phyloP scores from a whole-genome alignment of 2,329 filamentous ascomycete species.

The Cercospora sp. region DNA sequence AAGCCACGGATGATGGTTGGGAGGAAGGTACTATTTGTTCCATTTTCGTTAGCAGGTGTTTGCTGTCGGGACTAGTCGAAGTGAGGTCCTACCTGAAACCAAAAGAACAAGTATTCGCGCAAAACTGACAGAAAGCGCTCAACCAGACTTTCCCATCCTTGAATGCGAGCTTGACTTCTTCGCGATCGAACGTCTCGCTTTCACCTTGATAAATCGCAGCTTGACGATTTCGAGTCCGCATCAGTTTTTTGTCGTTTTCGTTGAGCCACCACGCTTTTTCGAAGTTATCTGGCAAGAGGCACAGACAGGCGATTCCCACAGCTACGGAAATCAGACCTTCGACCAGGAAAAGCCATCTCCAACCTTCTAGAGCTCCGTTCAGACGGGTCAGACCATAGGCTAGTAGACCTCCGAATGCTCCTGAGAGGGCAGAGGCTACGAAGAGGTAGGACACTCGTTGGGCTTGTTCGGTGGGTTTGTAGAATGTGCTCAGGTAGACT shows the following conservation, averaged over 20 bases:
- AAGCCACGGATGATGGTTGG: conserved; percentile 32
- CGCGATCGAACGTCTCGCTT: conserved; percentile 53
- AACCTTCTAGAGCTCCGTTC: conserved; percentile 64
- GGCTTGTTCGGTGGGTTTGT: conserved; percentile 48
- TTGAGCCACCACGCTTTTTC: conserved; percentile 49
- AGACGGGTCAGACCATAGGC: conserved; percentile 64
- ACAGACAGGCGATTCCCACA: conserved; percentile 21
- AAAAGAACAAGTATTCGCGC: conserved; percentile 51
- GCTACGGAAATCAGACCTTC: conserved; percentile 36
- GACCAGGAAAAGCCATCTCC: conserved; percentile 40
- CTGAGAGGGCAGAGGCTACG: conserved; percentile 44
- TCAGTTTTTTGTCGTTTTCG: conserved; percentile 51
- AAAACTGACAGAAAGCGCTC: conserved; percentile 53
- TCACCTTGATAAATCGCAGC: conserved; percentile 54
- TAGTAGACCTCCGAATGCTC: conserved; percentile 43
- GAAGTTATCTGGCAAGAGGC: conserved; percentile 39
- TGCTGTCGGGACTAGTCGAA: background rate
- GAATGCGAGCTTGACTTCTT: conserved; percentile 51
- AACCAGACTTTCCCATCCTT: conserved; percentile 56
- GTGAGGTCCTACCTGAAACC: conserved; percentile 36
- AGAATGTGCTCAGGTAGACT: conserved; percentile 43
- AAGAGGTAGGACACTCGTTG: conserved; percentile 46
- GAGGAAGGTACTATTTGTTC: conserved; percentile 31
- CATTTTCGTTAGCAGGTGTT: background rate
- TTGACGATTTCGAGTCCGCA: conserved; percentile 45